phyloP scores from a whole-genome alignment of 768 basidiomycete species.

The Multifurca ochricompacta region DNA sequence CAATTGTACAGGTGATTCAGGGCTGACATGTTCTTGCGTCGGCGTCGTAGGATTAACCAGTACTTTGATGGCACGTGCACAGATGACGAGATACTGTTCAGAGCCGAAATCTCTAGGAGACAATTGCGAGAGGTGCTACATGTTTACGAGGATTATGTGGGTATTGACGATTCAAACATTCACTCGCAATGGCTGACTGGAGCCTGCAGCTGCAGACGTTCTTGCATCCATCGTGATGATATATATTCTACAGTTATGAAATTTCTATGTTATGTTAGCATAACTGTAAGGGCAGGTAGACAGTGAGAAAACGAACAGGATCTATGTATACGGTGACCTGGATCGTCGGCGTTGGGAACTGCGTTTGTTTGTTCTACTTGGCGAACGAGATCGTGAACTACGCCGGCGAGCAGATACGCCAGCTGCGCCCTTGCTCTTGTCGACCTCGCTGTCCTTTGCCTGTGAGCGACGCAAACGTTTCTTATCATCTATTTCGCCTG shows the following conservation, averaged over 20 bases:
- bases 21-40: not conserved
- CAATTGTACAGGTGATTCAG: not conserved
- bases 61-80: constrained; percentile 91
- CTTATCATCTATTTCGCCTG: not conserved
- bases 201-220: constrained; percentile 36
- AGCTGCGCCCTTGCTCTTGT: not conserved
- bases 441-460: not conserved
- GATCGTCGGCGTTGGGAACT: constrained; percentile 5
- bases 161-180: constrained; percentile 23
- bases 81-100: constrained; percentile 89
- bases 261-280: not conserved
- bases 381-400: constrained; percentile 19
- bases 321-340: not conserved
- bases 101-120: constrained; percentile 76
- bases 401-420: not conserved
- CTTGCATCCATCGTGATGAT: constrained; percentile 34
- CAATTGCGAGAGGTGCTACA: constrained; percentile 78
- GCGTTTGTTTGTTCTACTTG: constrained; percentile 4
- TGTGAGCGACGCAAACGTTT: not conserved
- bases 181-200: not conserved
- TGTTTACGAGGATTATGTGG: constrained; percentile 83
- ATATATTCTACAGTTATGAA: not conserved
- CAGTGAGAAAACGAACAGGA: not conserved
- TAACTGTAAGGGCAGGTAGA: not conserved
- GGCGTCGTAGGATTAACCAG: constrained; percentile 76